phyloP scores from a whole-genome alignment of 2,329 filamentous ascomycete genomes.

The Rhytidhysteron rufulum region DNA sequence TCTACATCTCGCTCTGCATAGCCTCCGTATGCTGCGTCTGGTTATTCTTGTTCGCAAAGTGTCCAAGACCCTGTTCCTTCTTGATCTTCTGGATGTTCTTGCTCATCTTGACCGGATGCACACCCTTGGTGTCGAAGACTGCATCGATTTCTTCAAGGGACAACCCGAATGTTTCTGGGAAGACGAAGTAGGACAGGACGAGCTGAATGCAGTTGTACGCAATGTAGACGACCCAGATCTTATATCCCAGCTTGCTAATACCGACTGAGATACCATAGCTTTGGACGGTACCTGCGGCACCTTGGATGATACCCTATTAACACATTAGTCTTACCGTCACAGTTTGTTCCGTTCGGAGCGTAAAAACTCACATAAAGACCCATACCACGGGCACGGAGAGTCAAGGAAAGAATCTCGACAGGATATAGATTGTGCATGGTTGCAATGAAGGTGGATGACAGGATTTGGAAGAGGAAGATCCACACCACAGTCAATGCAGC shows the following conservation, averaged over 20 bases:
- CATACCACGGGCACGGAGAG: conserved; percentile 41
- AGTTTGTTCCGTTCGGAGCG: too few species aligned
- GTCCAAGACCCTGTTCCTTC: too few species aligned
- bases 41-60: too few species aligned
- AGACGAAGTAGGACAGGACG: conserved; percentile 47
- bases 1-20: too few species aligned
- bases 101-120: conserved; percentile 44
- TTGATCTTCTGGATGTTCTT: too few species aligned
- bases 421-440: conserved; percentile 50
- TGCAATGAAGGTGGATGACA: conserved; percentile 43
- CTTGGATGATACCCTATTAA: conserved; percentile 45
- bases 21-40: too few species aligned
- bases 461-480: conserved; percentile 49
- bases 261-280: conserved; percentile 48
- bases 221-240: conserved; percentile 51
- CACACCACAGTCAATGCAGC: conserved; percentile 44
- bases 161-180: conserved; percentile 50
- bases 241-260: conserved; percentile 46
- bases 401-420: conserved; percentile 42
- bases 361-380: too few species aligned
- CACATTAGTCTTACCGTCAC: too few species aligned
- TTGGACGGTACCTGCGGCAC: conserved; percentile 41
- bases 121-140: conserved; percentile 51
- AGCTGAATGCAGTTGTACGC: conserved; percentile 48
- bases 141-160: conserved; percentile 56